Evolutionary conservation across 1,284 basidiomycete genomes (phyloP), one percentile per base, ranked within the genome.

Genomic region (Rhodotorula sp.): DNA sequence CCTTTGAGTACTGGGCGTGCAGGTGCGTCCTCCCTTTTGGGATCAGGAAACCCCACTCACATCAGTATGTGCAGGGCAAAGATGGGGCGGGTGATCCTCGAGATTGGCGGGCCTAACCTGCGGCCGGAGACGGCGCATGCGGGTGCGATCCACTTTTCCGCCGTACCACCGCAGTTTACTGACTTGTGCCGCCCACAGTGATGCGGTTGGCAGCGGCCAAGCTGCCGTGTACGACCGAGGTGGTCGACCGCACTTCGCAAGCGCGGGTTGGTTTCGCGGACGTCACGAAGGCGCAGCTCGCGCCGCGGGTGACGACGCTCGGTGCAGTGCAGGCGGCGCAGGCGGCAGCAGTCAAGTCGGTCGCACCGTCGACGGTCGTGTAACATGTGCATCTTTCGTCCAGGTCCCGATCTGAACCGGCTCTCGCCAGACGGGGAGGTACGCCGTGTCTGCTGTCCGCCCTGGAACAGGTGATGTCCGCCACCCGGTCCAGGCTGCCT

Each of bases 1-100:
- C 91, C 0, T 99, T 98, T 79, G 96, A 98, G 81, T 98, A 88
- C 82, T 98, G 96, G 97, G 93, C 95, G 48, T 94, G 92, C 72
- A 88, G 92, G 92, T 93, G 80, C 72, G 87, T 21, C 0, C 15
- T 6, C 15, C 44, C 36, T 9, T 50, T 1, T 39, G 2, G 25
- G 3, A 22, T 39, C 19, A 32, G 7, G n/a, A n/a, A n/a, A n/a
- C n/a, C n/a, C n/a, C n/a, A n/a, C n/a, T n/a, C n/a, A n/a, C n/a
- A n/a, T n/a, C 44, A 15, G 17, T 44, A 55, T 48, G 29, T 61
- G 27, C 78, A 94, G 94, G 67, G 94, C 94, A 2, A 89, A 91
- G 12, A 90, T 89, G n/a, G 95, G 95, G 9, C 89, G 91, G 58
- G 94, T 98, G 15, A 87, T 99, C 34, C 92, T 99, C 76, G 97